Evolutionary conservation across 768 basidiomycete genomes (phyloP).

Genomic region (Serendipita indica): DNA sequence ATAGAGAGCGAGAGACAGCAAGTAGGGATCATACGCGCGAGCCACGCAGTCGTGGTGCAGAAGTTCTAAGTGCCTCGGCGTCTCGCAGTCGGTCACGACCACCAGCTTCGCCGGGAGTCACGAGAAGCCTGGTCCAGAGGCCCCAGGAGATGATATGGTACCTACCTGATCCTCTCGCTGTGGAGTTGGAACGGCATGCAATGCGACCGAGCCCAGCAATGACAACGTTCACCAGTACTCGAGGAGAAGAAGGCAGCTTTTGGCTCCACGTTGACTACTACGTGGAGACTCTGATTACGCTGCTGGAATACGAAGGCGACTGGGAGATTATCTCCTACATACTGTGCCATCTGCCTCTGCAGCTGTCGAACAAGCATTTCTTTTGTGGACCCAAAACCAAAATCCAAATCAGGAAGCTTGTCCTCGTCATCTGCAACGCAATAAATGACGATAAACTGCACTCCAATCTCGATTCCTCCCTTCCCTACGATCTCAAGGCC

Average conservation of each 20-base stretch:
- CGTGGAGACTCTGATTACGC: constrained; percentile 41
- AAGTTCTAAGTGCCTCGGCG: constrained; percentile 14
- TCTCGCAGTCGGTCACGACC: constrained; percentile 48
- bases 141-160: constrained; percentile 44
- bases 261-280: constrained; percentile 63
- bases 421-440: constrained; percentile 51
- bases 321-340: constrained; percentile 93
- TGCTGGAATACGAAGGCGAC: constrained; percentile 61
- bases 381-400: constrained; percentile 81
- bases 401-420: constrained; percentile 42
- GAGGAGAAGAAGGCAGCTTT: constrained; percentile 17
- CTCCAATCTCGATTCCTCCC: constrained; percentile 34
- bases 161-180: constrained; percentile 44
- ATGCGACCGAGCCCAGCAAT: constrained; percentile 36
- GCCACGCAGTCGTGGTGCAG: not conserved
- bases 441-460: constrained; percentile 46
- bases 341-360: constrained; percentile 77
- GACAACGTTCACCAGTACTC: constrained; percentile 22
- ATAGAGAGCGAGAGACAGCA: constrained; percentile 6
- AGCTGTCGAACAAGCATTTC: constrained; percentile 89
- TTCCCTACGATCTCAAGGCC: constrained; percentile 40
- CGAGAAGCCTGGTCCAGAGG: constrained; percentile 20
- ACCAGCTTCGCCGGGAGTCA: constrained; percentile 17
- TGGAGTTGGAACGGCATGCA: constrained; percentile 55
- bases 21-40: constrained; percentile 6